Base-by-base conservation (phyloP, 2,329 filamentous ascomycete species). In the Ophiostoma triangulosporum region DNA sequence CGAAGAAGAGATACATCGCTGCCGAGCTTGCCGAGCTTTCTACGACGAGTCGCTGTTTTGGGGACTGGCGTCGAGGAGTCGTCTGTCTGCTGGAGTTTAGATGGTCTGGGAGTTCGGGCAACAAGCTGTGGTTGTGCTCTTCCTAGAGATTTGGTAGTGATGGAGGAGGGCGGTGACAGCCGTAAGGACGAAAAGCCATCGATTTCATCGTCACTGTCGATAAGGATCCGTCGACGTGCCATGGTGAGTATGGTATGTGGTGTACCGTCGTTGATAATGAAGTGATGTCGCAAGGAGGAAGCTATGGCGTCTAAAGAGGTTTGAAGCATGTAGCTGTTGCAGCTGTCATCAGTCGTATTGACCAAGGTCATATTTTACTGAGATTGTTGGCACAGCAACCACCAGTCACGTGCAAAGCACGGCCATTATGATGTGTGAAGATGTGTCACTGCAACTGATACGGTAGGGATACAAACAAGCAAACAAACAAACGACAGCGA, bases 1-100 rank as follows among this genome's bases (percentile, higher is more conserved):
- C 45, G 52, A 15, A 59, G 46, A 14, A 50, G 48, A 27, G 32
- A 36, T 17, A 12, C 27, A 31, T 50, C 48, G 24, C 14, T 51
- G 17, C 22, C 17, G 22, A 36, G 12, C 14, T 50, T 35, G 32
- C 48, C 48, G 6, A 50, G 48, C 22, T 50, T 50, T 26, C 48
- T 35, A 24, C 48, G 48, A 24, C 48, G 48, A 26, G 27, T 35
- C 11, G 48, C 32, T n/a, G 48, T 50, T 15, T 20, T 36, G 26
- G 48, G 31, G 8, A 17, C 27, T 26, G 43, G 43, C 4, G 26
- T 46, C 56, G 51, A 12, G 24, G 26, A 46, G 3, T 11, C 43
- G 4, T 46, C 26, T 29, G 43, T 29, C 26, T 46, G 24, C 4
- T 29, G 24, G 15, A 29, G 26, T 15, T 7, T 29, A 11, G 43